Evolutionary conservation across 1,139 yeast species (phyloP).

Genomic region (Oligophagozyma castellii): DNA sequence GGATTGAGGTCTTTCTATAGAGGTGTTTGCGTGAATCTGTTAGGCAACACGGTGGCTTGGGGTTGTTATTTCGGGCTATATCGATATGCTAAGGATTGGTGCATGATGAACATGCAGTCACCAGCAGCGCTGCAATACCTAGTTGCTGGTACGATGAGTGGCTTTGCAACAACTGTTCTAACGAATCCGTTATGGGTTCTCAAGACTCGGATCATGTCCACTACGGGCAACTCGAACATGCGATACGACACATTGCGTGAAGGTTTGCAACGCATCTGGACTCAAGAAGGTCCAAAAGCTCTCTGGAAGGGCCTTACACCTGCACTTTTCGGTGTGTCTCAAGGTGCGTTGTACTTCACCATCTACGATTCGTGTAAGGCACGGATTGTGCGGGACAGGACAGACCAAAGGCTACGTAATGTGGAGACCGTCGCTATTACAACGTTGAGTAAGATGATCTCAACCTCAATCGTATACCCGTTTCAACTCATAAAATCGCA

Average conservation of each 20-base stretch:
- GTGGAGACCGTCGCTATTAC: conserved; percentile 51
- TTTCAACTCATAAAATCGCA: conserved; percentile 72
- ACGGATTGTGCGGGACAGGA: conserved; percentile 7
- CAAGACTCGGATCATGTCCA: conserved; percentile 72
- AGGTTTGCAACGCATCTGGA: conserved; percentile 34
- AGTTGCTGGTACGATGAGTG: conserved; percentile 50
- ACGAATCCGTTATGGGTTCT: conserved; percentile 97
- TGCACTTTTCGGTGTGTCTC: conserved; percentile 68
- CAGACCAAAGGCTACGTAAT: conserved; percentile 19
- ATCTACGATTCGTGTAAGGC: conserved; percentile 63
- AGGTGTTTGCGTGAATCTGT: conserved; percentile 66
- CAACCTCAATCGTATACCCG: conserved; percentile 67
- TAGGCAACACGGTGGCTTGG: conserved; percentile 87
- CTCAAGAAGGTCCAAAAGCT: conserved; percentile 52
- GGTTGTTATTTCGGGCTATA: conserved; percentile 70
- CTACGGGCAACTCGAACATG: conserved; percentile 35
- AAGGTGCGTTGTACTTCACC: conserved; percentile 80
- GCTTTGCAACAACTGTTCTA: conserved; percentile 53
- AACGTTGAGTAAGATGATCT: conserved; percentile 52
- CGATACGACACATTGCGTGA: conserved; percentile 44
- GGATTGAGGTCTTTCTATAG: conserved; percentile 39
- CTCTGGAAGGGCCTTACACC: conserved; percentile 82
- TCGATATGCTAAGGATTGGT: conserved; percentile 37
- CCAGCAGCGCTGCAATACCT: conserved; percentile 28
- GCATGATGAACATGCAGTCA: conserved; percentile 13